Base-by-base conservation (phyloP, 768 basidiomycete genomes). In the Botryobasidium botryosum region DNA sequence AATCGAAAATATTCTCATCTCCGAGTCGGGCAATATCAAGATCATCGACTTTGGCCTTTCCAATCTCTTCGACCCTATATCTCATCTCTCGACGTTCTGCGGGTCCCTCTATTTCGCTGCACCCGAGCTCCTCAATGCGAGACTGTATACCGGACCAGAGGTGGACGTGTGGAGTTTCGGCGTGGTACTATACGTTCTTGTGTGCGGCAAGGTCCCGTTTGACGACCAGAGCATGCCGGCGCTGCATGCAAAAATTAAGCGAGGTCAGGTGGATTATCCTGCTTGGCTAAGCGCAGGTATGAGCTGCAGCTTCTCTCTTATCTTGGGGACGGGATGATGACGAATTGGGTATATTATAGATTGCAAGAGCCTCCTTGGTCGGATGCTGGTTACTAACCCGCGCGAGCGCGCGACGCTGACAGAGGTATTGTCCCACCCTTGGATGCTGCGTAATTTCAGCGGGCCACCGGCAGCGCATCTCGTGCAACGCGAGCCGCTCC, bases 161-260 rank as follows among this genome's bases (percentile, higher is more conserved):
- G 94, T 97, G 47, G 94, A 97, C 55, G 79, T 99, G 3, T 99
- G 94, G 94, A 90, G 86, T 57, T 97, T 99, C 52, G 92, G 94
- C 7, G 91, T 99, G 52, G 94, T 99, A 5, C 72, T 99, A 21
- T 97, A 97, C 55, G 90, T 94, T 17, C 71, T 99, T 42, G 91
- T 99, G 0, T 99, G 92, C 57, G 94, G 94, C 39, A 96, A 94
- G 63, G 94, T 99, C 3, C 92, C 94, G 0, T 97, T 99, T 58
- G 94, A 99, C 55, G 94, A 99, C 59, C 88, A 97, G 62, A 90
- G 82, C 58, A 99, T 97, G 94, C 92, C 94, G 2, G 94, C 94
- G 0, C 65, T 99, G 43, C 94, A 97, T 59, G 94, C 94, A 21
- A 99, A 97, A 66, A 99, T 99, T 63, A 99, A 99, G 61, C 77